These are phyloP conservation scores for Gynostemma pentaphyllum DNA, from an alignment of 306 rosid genomes.

Conservation along the genomic window DNA sequence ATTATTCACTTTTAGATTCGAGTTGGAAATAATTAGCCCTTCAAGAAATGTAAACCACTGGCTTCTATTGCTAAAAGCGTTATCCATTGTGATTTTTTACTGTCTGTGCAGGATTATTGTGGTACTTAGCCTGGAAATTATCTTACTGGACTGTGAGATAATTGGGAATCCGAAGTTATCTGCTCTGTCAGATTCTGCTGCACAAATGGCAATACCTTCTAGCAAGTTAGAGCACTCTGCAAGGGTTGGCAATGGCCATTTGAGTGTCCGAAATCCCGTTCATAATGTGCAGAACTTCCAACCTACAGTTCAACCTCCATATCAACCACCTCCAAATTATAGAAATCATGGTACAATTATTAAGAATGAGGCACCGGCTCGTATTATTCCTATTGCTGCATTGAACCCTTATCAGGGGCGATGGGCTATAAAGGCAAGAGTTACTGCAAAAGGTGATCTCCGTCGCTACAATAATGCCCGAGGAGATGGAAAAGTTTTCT, in stretches of 20 bases:
- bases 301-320: constrained; percentile 77
- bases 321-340: constrained; percentile 75
- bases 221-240: constrained; percentile 23
- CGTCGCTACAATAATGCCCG: constrained; percentile 94
- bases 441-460: constrained; percentile 88
- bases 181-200: constrained; percentile 29
- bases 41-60: neutral
- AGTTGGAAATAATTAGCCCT: neutral
- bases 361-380: constrained; percentile 93
- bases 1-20: neutral
- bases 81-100: constrained; percentile 5
- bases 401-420: constrained; percentile 93
- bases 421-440: constrained; percentile 98
- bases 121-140: constrained; percentile 76
- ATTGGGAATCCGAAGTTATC: constrained; percentile 64
- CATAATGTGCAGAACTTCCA: constrained; percentile 38
- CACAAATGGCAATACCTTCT: constrained; percentile 22
- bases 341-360: constrained; percentile 57
- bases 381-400: constrained; percentile 75
- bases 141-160: constrained; percentile 51
- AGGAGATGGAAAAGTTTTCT: constrained; percentile 96
- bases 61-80: neutral
- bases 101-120: constrained; percentile 54
- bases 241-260: constrained; percentile 18
- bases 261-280: constrained; percentile 23